Percentiles rank a stretch among this genome's conserved stretches.
Evolutionary conservation across 345 rosid genomes (phyloP).

Genomic region (Conringia planisiliqua): DNA sequence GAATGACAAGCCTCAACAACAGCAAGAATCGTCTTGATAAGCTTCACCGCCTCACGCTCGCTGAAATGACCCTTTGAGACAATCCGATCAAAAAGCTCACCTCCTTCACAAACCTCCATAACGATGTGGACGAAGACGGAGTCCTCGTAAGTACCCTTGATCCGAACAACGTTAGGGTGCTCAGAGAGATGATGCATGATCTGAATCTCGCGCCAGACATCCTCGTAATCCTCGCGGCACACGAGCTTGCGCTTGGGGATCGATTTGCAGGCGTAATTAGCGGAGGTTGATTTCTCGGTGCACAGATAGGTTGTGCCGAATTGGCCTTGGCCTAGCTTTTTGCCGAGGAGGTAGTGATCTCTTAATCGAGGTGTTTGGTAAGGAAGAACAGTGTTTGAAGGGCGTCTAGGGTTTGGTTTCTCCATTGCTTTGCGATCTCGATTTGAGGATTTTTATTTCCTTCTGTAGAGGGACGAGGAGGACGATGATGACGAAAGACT

Average conservation of each 20-base stretch:
- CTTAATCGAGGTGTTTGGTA: constrained; percentile 81
- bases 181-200: constrained; percentile 98
- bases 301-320: constrained; percentile 92
- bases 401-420: constrained; percentile 34
- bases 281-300: constrained; percentile 56
- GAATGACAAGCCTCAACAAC: constrained; percentile 96
- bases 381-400: constrained; percentile 60
- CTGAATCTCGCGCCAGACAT: constrained; percentile 98
- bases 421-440: constrained; percentile 31
- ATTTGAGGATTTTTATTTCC: background rate
- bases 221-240: constrained; percentile 92
- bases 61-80: constrained; percentile 95
- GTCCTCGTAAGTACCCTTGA: constrained; percentile 91
- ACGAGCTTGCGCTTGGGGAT: constrained; percentile 89
- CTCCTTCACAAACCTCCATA: constrained; percentile 97
- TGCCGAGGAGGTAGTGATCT: constrained; percentile 75
- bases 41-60: constrained; percentile 86
- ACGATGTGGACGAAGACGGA: constrained; percentile 88
- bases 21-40: constrained; percentile 78
- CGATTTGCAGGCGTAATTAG: constrained; percentile 80
- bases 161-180: constrained; percentile 75
- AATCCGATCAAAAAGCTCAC: constrained; percentile 95
- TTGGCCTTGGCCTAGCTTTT: constrained; percentile 97
- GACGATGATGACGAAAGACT: background rate
- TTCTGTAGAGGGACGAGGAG: background rate